Base-by-base conservation (phyloP, 2,329 filamentous ascomycete species). In the Aspergillus sp. region DNA sequence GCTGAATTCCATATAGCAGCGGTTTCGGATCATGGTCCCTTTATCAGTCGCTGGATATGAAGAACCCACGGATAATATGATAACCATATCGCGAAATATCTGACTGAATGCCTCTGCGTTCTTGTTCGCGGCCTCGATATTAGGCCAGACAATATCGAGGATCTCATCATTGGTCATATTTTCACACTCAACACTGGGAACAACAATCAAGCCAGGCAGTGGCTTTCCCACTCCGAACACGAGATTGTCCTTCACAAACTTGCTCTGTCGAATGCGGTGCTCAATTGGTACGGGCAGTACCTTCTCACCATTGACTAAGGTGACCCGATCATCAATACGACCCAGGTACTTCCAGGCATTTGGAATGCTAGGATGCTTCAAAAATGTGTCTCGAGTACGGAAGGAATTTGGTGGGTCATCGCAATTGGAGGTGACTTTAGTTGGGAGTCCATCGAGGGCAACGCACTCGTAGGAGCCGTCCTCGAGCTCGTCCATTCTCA, bases 1-100 rank as follows among this genome's bases (percentile, higher is more conserved):
- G 11, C 75, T 72, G 53, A 84, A 85, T 26, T 78, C 69, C 44
- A 72, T 70, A 61, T 84, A 83, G 7, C 81, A 76, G 17, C 78
- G 76, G 4, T 78, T 78, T 3, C 83, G 77, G 49, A 85, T 84
- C 55, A 83, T 77, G 0, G 81, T 85, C 3, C 81, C 81, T 65
- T 86, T 85, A 58, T 85, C 83, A 0, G 83, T 85, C 39, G 68
- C 70, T 1, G 82, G 76, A 60, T 83, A 85, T 3, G 68, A 60
- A 4, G 68, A 18, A 73, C 71, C 62, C 75, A 73, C 8, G 58
- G 68, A 20, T 59, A 68, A 61, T 76, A 80, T 17, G 74, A 66
- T 59, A 76, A 78, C 54, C 70, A 72, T 42, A 72, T 79, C 9
- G 70, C 71, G 64, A 75, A 80, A 30, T 72, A 77, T 53, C 74